These are phyloP conservation scores for Theobroma grandiflorum DNA, from an alignment of 441 rosid genomes.

Conservation along the genomic window DNA sequence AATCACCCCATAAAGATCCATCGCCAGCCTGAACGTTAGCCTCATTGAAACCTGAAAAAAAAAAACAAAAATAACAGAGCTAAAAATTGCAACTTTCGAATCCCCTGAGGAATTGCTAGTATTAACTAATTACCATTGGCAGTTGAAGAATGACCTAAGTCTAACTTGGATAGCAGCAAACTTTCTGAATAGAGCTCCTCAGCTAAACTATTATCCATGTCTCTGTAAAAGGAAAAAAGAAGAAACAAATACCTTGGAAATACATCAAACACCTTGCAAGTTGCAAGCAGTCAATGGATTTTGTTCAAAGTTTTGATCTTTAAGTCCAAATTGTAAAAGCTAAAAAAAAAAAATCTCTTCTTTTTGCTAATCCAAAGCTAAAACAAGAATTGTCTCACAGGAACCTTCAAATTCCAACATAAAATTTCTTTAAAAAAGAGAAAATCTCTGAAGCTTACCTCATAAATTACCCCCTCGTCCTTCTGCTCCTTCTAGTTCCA, in stretches of 20 bases:
- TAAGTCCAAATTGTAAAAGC: not conserved
- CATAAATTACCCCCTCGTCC: not conserved
- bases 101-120: not conserved
- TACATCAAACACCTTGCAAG: constrained; percentile 18
- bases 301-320: not conserved
- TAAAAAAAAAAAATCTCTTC: not conserved
- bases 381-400: not conserved
- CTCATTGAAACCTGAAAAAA: constrained; percentile 32
- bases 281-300: not conserved
- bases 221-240: not conserved
- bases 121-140: constrained; percentile 21
- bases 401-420: not conserved
- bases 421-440: not conserved
- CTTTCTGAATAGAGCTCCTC: constrained; percentile 59
- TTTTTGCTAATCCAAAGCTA: not conserved
- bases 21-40: constrained; percentile 37
- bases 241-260: not conserved
- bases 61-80: not conserved
- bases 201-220: constrained; percentile 58
- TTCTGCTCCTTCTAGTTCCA: not conserved
- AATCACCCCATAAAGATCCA: constrained; percentile 51
- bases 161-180: constrained; percentile 38
- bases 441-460: not conserved
- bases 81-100: not conserved
- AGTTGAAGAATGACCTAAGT: constrained; percentile 31